phyloP scores from a whole-genome alignment of 31 red algal species.

The Asparagopsis taxiformis region DNA sequence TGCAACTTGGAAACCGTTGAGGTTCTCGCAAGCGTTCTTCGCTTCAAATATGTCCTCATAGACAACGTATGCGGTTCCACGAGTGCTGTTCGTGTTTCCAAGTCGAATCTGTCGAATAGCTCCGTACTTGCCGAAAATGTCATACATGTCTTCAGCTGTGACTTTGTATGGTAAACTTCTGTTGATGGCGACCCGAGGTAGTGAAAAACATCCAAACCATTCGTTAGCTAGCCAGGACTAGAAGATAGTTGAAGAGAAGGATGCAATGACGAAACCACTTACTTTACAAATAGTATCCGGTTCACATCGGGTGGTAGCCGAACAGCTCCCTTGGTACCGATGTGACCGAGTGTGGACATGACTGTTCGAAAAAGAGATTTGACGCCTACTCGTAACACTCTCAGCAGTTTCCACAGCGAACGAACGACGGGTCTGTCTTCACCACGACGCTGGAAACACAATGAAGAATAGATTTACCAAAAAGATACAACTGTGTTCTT shows the following conservation, averaged over 20 bases:
- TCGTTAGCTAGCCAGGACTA: too few species aligned
- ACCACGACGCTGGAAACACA: too few species aligned
- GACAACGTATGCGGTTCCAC: conserved; percentile 95
- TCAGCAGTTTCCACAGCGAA: too few species aligned
- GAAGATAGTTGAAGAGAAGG: too few species aligned
- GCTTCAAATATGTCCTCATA: conserved; percentile 97
- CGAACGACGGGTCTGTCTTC: too few species aligned
- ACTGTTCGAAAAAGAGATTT: too few species aligned
- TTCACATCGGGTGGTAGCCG: background rate
- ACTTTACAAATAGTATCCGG: background rate
- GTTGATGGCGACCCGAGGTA: background rate
- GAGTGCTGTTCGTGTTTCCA: conserved; percentile 68
- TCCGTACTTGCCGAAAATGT: conserved; percentile 93
- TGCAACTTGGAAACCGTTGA: conserved; percentile 96
- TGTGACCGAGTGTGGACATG: background rate
- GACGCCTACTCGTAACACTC: too few species aligned
- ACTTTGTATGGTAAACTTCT: conserved; percentile 94
- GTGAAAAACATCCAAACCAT: too few species aligned
- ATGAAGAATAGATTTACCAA: too few species aligned
- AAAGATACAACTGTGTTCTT: too few species aligned
- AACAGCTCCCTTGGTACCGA: background rate
- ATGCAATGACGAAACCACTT: too few species aligned
- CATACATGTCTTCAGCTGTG: conserved; percentile 88
- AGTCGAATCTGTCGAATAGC: conserved; percentile 94
- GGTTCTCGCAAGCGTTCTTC: conserved; percentile 80